Conservation (phyloP, 495 filamentous ascomycete species). For the Cairneyella variabilis region DNA sequence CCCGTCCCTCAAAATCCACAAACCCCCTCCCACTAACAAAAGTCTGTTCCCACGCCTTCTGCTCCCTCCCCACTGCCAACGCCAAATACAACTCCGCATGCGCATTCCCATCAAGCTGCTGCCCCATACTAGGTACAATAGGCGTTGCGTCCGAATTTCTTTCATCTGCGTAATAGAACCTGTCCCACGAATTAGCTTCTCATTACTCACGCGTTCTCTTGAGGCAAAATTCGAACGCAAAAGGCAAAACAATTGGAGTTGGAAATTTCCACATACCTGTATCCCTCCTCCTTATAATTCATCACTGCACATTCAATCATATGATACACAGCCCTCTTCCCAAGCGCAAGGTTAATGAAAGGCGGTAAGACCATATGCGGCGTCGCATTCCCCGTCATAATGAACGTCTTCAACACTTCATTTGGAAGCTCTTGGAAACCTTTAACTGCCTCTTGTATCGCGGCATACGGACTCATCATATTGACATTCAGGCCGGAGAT, state of each 20-base stretch:
- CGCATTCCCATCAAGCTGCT: neutral
- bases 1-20: constrained; percentile 5
- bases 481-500: constrained; percentile 31
- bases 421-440: constrained; percentile 34
- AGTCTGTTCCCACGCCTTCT: neutral
- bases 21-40: constrained; percentile 8
- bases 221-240: neutral
- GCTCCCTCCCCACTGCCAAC: neutral
- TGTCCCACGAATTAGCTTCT: neutral
- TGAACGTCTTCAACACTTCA: constrained; percentile 37
- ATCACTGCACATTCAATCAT: constrained; percentile 1
- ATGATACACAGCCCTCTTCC: constrained; percentile 3
- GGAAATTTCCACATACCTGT: constrained; percentile 8
- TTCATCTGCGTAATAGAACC: constrained; percentile 11
- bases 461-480: constrained; percentile 35
- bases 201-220: neutral
- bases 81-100: constrained; percentile 10
- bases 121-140: neutral
- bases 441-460: constrained; percentile 36
- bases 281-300: constrained; percentile 8
- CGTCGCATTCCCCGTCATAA: constrained; percentile 39
- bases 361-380: neutral
- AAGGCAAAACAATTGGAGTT: neutral
- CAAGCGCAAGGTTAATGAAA: neutral
- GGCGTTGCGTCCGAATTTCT: neutral